phyloP scores from a whole-genome alignment of 2,329 filamentous ascomycete species.

The Oidium heveae region DNA sequence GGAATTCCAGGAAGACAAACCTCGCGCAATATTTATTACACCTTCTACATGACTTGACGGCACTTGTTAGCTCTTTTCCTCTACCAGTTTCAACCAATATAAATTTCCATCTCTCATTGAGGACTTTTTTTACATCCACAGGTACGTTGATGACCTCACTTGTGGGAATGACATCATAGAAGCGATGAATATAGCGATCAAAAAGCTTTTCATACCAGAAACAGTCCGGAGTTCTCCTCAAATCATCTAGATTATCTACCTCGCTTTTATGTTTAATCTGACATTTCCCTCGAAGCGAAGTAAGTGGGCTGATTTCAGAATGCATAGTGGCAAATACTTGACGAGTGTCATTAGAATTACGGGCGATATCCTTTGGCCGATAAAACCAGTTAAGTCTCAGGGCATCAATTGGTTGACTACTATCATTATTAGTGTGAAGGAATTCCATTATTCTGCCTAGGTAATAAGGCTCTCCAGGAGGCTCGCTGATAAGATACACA shows the following conservation, averaged over 20 bases:
- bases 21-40: slow-evolving; percentile 78
- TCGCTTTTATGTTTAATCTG: slow-evolving; percentile 72
- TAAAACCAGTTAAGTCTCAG: slow-evolving; percentile 97
- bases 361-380: slow-evolving; percentile 80
- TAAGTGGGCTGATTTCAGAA: slow-evolving; percentile 81
- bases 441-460: slow-evolving; percentile 97
- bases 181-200: slow-evolving; percentile 92
- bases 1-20: slow-evolving; percentile 24
- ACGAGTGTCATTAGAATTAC: slow-evolving; percentile 73
- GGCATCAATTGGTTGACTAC: slow-evolving; percentile 50
- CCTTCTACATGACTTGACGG: slow-evolving; percentile 86
- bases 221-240: slow-evolving; percentile 59
- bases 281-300: slow-evolving; percentile 81
- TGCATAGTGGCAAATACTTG: slow-evolving; percentile 95
- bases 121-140: slow-evolving; percentile 76
- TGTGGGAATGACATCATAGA: slow-evolving; percentile 90
- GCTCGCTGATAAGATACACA: slow-evolving; percentile 91
- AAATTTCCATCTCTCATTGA: slow-evolving; percentile 91
- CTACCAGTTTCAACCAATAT: slow-evolving; percentile 84
- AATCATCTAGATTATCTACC: slow-evolving; percentile 58
- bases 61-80: slow-evolving; percentile 84
- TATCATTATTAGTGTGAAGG: slow-evolving; percentile 54
- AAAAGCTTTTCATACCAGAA: slow-evolving; percentile 98
- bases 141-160: slow-evolving; percentile 88
- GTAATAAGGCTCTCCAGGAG: slow-evolving; percentile 94